Conservation (phyloP, 352 stramenopile species). For the Pythium chondricola region DNA sequence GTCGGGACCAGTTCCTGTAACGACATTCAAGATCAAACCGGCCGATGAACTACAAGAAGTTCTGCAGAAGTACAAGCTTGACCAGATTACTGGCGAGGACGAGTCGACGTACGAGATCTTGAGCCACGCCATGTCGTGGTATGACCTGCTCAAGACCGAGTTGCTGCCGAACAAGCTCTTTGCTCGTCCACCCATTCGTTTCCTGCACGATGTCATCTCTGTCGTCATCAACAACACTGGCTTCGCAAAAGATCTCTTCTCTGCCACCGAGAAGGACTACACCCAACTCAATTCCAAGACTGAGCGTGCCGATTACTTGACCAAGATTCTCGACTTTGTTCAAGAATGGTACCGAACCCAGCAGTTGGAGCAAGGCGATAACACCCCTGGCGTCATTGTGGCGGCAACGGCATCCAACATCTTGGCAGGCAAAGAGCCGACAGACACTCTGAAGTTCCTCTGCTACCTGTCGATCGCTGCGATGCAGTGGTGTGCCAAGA, state of each 20-base stretch:
- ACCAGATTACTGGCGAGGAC: conserved; percentile 46
- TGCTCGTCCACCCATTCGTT: conserved; percentile 65
- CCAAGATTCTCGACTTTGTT: conserved; percentile 68
- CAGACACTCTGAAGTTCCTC: conserved; percentile 75
- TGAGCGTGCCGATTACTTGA: conserved; percentile 68
- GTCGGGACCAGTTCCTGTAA: conserved; percentile 1
- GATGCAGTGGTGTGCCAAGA: conserved; percentile 40
- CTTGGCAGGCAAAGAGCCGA: conserved; percentile 64
- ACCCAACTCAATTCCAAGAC: conserved; percentile 57
- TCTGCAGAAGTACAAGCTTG: conserved; percentile 32
- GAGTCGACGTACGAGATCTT: conserved; percentile 63
- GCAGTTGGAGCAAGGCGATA: conserved; percentile 12
- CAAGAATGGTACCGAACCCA: conserved; percentile 43
- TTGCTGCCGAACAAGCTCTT: conserved; percentile 68
- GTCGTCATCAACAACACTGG: conserved; percentile 62
- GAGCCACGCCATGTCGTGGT: conserved; percentile 68
- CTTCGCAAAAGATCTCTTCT: conserved; percentile 44
- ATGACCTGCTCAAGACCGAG: conserved; percentile 64
- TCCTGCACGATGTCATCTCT: conserved; percentile 76
- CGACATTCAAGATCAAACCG: conserved; percentile 42
- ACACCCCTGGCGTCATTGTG: conserved; percentile 31
- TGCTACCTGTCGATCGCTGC: conserved; percentile 52
- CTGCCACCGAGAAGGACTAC: conserved; percentile 52
- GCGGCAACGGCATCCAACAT: conserved; percentile 75
- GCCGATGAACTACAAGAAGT: conserved; percentile 26